Percentiles rank a stretch among this genome's conserved stretches.
Conservation (phyloP, 2,329 filamentous ascomycete species). For the Neopestalotiopsis rosae region DNA sequence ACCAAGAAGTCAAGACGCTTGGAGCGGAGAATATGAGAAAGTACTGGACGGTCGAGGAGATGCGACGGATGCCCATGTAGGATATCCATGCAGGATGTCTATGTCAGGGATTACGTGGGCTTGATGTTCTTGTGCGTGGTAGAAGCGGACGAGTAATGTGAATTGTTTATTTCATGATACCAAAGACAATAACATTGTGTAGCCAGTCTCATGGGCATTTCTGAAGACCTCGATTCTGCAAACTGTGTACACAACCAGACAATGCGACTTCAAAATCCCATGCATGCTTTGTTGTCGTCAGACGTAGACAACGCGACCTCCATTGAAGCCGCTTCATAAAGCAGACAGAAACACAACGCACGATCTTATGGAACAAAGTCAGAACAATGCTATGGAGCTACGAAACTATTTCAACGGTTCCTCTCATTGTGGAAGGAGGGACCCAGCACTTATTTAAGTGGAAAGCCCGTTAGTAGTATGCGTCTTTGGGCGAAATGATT, state of each 20-base stretch:
- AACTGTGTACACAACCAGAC: too few relatives aligned
- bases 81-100: slow-evolving; percentile 50
- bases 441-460: too few relatives aligned
- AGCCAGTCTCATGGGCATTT: too few relatives aligned
- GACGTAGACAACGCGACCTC: background rate
- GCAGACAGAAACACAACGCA: background rate
- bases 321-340: background rate
- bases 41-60: slow-evolving; percentile 81
- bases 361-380: background rate
- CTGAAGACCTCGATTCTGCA: too few relatives aligned
- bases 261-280: too few relatives aligned
- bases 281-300: too few relatives aligned
- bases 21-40: slow-evolving; percentile 86
- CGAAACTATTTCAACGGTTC: background rate
- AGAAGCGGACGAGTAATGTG: too few relatives aligned
- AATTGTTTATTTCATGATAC: too few relatives aligned
- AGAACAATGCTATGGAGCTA: background rate
- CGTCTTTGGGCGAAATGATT: too few relatives aligned
- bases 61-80: slow-evolving; percentile 72
- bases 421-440: background rate
- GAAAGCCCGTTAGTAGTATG: too few relatives aligned
- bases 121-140: too few relatives aligned
- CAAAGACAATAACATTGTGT: too few relatives aligned
- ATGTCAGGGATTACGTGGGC: slow-evolving; percentile 52
- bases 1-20: slow-evolving; percentile 80